Percentiles rank a stretch among this genome's conserved stretches.
These are phyloP conservation scores for Penicillium lagena DNA, from an alignment of 495 filamentous ascomycete species.

Conservation along the genomic window DNA sequence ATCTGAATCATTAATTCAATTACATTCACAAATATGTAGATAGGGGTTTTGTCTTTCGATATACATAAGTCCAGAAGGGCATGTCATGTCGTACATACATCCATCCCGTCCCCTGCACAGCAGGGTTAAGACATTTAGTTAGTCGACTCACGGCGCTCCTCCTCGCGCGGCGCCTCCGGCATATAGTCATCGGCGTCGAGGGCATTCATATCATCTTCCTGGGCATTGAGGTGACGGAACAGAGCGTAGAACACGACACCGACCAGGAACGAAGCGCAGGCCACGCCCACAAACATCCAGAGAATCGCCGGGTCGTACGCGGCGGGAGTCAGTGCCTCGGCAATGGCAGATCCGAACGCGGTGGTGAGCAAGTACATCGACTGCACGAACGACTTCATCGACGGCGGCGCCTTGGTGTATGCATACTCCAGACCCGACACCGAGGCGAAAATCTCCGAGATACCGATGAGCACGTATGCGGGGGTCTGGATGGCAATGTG, in stretches of 20 bases:
- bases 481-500: conserved; percentile 65
- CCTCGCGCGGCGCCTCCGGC: conserved; percentile 9
- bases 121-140: conserved; percentile 4
- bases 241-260: conserved; percentile 39
- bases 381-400: conserved; percentile 76
- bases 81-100: too few relatives aligned
- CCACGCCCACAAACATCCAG: conserved; percentile 61
- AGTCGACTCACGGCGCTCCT: conserved; percentile 9
- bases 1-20: too few relatives aligned
- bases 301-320: conserved; percentile 65
- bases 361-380: conserved; percentile 68
- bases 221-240: conserved; percentile 37
- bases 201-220: conserved; percentile 43
- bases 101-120: not conserved
- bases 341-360: conserved; percentile 65
- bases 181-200: conserved; percentile 31
- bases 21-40: too few relatives aligned
- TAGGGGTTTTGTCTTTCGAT: too few relatives aligned
- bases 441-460: conserved; percentile 70
- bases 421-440: conserved; percentile 71
- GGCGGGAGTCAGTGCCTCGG: conserved; percentile 62
- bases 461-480: conserved; percentile 62
- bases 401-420: conserved; percentile 76
- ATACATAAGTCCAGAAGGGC: too few relatives aligned
- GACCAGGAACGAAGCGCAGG: conserved; percentile 35